Evolutionary conservation across 2,329 filamentous ascomycete genomes (phyloP).

Genomic region (Penicillium sp.): DNA sequence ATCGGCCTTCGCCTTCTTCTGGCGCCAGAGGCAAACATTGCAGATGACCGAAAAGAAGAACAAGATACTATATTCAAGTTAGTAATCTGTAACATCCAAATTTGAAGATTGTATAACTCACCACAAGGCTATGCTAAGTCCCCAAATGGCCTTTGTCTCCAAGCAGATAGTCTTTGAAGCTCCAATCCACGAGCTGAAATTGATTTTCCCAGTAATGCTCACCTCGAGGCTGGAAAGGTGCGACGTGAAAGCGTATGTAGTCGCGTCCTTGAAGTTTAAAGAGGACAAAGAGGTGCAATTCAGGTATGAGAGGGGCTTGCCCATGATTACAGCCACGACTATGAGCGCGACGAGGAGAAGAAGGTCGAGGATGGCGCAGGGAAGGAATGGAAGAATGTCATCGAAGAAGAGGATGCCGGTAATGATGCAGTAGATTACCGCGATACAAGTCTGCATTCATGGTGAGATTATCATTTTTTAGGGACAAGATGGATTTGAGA

Average conservation of each 20-base stretch:
- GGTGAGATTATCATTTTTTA: neutral
- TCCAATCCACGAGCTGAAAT: constrained; percentile 61
- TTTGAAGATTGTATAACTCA: constrained; percentile 41
- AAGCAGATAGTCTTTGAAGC: constrained; percentile 70
- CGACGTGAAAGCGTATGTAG: constrained; percentile 58
- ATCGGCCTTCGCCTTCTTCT: constrained; percentile 51
- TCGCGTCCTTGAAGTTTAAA: constrained; percentile 50
- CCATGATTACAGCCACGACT: constrained; percentile 75
- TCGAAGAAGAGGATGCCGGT: constrained; percentile 82
- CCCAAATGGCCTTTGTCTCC: constrained; percentile 87
- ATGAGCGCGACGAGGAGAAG: constrained; percentile 75
- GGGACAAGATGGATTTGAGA: constrained; percentile 27
- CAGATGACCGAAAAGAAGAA: constrained; percentile 67
- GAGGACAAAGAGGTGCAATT: constrained; percentile 66
- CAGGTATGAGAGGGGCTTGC: constrained; percentile 77
- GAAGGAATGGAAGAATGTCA: constrained; percentile 72
- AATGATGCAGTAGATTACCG: constrained; percentile 76
- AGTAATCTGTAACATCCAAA: constrained; percentile 2
- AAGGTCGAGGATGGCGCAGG: constrained; percentile 67
- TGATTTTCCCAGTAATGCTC: constrained; percentile 54
- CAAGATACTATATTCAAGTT: constrained; percentile 53
- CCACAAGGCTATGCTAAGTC: constrained; percentile 77
- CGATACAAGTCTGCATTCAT: constrained; percentile 68
- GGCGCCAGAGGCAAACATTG: constrained; percentile 65
- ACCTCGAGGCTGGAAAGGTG: constrained; percentile 57